A percentile compares a stretch with the other conserved stretches of the same genome.
phyloP scores from a whole-genome alignment of 164 flowering plant species.

The Saururus chinensis region DNA sequence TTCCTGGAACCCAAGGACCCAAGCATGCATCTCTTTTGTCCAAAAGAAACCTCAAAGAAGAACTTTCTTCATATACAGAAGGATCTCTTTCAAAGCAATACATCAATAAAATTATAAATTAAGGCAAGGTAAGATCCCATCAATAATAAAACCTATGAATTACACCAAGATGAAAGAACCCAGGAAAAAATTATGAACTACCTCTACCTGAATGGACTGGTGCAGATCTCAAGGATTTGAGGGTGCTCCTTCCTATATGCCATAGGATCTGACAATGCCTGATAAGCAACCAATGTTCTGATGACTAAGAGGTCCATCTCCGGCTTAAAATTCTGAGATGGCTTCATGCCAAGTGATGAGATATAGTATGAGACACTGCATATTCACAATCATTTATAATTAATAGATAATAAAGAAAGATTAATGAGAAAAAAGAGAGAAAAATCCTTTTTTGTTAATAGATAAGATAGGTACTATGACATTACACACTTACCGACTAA shows the following conservation, averaged over 20 bases:
- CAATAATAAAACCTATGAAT: neutral
- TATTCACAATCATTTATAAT: neutral
- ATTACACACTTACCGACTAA: slow-evolving; percentile 34
- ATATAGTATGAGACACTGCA: slow-evolving; percentile 78
- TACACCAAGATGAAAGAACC: neutral
- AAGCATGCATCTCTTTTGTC: slow-evolving; percentile 97
- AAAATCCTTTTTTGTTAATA: neutral
- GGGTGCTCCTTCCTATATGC: slow-evolving; percentile 67
- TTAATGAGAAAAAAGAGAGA: neutral
- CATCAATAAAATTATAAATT: slow-evolving; percentile 1
- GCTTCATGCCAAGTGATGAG: slow-evolving; percentile 38
- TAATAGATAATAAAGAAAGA: neutral
- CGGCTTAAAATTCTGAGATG: slow-evolving; percentile 37
- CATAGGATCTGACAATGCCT: slow-evolving; percentile 82
- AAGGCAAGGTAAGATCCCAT: neutral
- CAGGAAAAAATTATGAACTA: neutral
- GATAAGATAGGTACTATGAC: neutral
- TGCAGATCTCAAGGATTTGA: slow-evolving; percentile 65
- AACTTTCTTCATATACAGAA: slow-evolving; percentile 74
- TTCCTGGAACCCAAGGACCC: slow-evolving; percentile 99
- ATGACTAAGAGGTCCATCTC: slow-evolving; percentile 50
- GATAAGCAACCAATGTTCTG: slow-evolving; percentile 62
- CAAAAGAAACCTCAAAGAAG: slow-evolving; percentile 66
- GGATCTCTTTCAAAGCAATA: slow-evolving; percentile 48
- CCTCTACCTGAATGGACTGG: slow-evolving; percentile 74